These are phyloP conservation scores for Perkinsus marinus DNA, from an alignment of 169 alveolate genomes.

Conservation along the genomic window DNA sequence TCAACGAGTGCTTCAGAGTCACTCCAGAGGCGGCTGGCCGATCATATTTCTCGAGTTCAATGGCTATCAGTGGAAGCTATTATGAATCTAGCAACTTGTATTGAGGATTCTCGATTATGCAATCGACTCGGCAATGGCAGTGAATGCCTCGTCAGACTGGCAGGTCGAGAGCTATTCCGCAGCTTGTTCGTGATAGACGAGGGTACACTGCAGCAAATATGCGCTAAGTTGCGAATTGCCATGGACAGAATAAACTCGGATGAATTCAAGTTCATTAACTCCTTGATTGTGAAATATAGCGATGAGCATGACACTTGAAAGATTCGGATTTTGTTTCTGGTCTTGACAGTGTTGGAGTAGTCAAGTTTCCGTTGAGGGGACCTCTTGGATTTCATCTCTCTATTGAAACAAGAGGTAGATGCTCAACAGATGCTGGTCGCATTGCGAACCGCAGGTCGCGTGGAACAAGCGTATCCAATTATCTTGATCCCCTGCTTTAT, in stretches of 20 bases:
- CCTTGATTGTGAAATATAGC: not conserved
- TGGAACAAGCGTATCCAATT: no score
- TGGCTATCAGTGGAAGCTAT: not conserved
- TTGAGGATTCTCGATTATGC: not conserved
- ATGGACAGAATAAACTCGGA: not conserved
- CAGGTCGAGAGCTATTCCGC: not conserved
- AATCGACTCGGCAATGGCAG: not conserved
- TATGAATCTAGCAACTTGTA: not conserved
- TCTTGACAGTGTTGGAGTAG: no score
- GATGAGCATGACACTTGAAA: not conserved
- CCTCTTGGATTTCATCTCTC: no score
- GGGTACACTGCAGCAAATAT: not conserved
- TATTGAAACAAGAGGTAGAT: no score
- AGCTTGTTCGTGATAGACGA: not conserved
- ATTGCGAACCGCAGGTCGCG: no score
- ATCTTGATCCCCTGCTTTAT: no score
- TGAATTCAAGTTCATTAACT: not conserved
- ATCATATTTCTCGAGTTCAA: not conserved
- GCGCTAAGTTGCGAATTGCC: not conserved
- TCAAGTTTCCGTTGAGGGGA: no score
- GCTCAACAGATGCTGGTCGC: no score
- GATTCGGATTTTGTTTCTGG: not conserved
- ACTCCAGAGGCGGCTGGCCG: not conserved
- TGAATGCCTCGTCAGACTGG: not conserved
- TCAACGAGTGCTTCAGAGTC: not conserved